phyloP scores from a whole-genome alignment of 306 rosid species.

The Cicer judaicum region DNA sequence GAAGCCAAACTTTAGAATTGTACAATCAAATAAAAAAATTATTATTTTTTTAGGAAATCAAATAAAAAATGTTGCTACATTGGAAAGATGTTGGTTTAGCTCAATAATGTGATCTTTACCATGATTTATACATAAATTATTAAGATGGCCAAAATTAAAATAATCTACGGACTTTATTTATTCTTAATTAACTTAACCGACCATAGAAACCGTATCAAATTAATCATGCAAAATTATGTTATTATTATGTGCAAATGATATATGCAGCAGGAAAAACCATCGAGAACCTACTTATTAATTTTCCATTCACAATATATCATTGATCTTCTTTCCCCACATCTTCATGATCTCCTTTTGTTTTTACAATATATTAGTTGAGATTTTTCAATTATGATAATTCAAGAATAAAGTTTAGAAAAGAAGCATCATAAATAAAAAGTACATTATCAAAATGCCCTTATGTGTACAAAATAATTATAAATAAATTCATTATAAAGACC shows the following conservation, averaged over 20 bases:
- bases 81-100: constrained; percentile 50
- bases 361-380: constrained; percentile 24
- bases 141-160: constrained; percentile 37
- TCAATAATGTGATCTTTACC: constrained; percentile 35
- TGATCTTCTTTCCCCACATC: constrained; percentile 19
- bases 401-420: neutral
- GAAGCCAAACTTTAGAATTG: constrained; percentile 3
- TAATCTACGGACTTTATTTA: constrained; percentile 36
- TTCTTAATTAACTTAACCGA: constrained; percentile 49
- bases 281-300: constrained; percentile 44
- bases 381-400: constrained; percentile 47
- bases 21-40: constrained; percentile 9
- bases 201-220: constrained; percentile 57
- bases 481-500: constrained; percentile 17
- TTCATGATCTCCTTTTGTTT: constrained; percentile 29
- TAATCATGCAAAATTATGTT: constrained; percentile 48
- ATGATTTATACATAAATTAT: constrained; percentile 13
- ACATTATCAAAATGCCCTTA: constrained; percentile 37
- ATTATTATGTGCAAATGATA: constrained; percentile 47
- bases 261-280: constrained; percentile 27
- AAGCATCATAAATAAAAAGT: constrained; percentile 4
- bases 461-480: constrained; percentile 28
- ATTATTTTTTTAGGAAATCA: neutral
- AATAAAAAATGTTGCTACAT: neutral
- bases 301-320: constrained; percentile 13